A percentile compares a stretch with the other conserved stretches of the same genome.
phyloP scores from a whole-genome alignment of 2,329 filamentous ascomycete species.

The Colletotrichum lindemuthianum region DNA sequence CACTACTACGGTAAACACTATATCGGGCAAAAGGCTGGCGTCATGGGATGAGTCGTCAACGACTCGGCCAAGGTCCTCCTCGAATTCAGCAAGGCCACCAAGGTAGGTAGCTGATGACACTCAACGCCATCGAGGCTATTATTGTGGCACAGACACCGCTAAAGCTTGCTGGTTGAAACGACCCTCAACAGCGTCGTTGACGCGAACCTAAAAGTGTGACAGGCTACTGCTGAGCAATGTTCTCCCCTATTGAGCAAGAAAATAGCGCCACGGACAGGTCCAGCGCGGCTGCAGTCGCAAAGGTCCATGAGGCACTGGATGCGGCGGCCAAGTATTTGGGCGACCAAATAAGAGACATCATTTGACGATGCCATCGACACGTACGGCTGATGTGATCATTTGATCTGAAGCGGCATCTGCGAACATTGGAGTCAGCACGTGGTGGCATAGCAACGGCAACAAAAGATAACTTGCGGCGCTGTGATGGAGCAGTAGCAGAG shows the following conservation, averaged over 20 bases:
- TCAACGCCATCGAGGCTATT: slow-evolving; percentile 51
- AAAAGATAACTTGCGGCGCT: too few relatives aligned
- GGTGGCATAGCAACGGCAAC: too few relatives aligned
- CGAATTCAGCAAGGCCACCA: slow-evolving; percentile 51
- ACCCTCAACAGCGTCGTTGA: slow-evolving; percentile 51
- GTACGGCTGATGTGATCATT: slow-evolving; percentile 37
- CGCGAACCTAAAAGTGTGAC: slow-evolving; percentile 56
- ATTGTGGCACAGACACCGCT: slow-evolving; percentile 50
- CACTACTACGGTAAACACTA: slow-evolving; percentile 47
- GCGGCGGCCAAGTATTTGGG: slow-evolving; percentile 47
- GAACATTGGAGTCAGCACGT: too few relatives aligned
- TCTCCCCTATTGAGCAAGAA: slow-evolving; percentile 53
- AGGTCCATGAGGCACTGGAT: slow-evolving; percentile 50
- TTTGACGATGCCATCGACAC: slow-evolving; percentile 51
- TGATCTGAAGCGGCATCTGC: too few relatives aligned
- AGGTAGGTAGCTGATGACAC: slow-evolving; percentile 49
- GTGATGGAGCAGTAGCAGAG: too few relatives aligned
- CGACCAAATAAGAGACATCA: slow-evolving; percentile 47
- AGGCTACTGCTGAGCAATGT: slow-evolving; percentile 52
- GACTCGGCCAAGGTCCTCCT: slow-evolving; percentile 51
- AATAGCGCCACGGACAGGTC: slow-evolving; percentile 52
- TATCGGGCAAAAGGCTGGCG: slow-evolving; percentile 47
- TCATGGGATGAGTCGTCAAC: slow-evolving; percentile 54
- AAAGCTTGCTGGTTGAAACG: slow-evolving; percentile 50
- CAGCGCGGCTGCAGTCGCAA: slow-evolving; percentile 48